Percentiles rank a stretch among this genome's conserved stretches.
phyloP scores from a whole-genome alignment of 163 green algal species.

The Scenedesmus sp. region DNA sequence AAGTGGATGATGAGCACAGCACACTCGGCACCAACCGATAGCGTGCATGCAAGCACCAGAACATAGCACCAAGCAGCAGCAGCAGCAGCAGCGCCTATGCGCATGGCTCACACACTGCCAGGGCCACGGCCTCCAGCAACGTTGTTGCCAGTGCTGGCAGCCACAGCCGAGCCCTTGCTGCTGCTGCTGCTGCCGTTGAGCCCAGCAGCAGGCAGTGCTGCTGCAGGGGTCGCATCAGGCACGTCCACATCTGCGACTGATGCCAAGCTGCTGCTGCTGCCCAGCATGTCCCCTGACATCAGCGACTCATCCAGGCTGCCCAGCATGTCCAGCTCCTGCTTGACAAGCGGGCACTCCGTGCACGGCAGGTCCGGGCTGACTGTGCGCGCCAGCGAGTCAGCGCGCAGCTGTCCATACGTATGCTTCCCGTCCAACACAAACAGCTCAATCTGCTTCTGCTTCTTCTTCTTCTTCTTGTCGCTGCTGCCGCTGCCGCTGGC shows the following conservation, averaged over 20 bases:
- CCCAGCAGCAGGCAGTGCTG: not conserved
- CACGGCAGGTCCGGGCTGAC: conserved; percentile 2
- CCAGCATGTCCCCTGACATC: not conserved
- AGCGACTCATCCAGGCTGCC: not conserved
- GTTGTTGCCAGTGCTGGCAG: not conserved
- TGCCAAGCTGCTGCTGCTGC: not conserved
- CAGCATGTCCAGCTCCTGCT: not conserved
- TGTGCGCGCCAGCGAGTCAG: not conserved
- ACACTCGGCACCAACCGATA: not conserved
- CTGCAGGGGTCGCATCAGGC: not conserved
- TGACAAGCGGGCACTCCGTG: conserved; percentile 21
- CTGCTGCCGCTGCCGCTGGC: not conserved
- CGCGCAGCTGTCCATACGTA: conserved; percentile 12
- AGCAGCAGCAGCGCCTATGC: not conserved
- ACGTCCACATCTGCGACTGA: not conserved
- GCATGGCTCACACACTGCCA: not conserved
- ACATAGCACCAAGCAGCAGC: not conserved
- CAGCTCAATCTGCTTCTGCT: conserved; percentile 36
- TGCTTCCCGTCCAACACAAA: conserved; percentile 47
- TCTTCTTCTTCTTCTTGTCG: not conserved
- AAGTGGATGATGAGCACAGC: not conserved
- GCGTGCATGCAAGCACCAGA: not conserved
- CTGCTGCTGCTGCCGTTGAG: not conserved
- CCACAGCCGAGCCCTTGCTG: not conserved
- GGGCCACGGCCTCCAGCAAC: not conserved